Percentiles rank a stretch among this genome's conserved stretches.
phyloP scores from a whole-genome alignment of 805 yeast genomes.

The Huiozyma sinensis region DNA sequence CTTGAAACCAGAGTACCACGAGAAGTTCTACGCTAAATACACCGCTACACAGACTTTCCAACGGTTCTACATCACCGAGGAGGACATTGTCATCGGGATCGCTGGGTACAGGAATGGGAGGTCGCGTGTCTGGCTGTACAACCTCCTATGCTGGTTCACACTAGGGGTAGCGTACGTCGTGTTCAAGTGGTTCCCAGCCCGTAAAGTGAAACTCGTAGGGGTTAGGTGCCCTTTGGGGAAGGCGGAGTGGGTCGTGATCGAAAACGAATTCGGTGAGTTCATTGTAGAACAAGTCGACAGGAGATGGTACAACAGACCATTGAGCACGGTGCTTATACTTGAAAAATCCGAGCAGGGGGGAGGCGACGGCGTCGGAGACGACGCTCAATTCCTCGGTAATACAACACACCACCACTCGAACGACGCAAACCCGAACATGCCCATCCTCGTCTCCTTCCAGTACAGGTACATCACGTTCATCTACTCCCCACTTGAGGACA shows the following conservation, averaged over 20 bases:
- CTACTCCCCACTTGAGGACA: conserved; percentile 79
- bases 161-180: conserved; percentile 65
- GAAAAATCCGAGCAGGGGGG: conserved; percentile 11
- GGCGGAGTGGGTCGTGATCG: conserved; percentile 89
- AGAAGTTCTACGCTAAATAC: conserved; percentile 33
- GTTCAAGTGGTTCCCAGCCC: conserved; percentile 79
- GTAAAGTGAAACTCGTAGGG: conserved; percentile 60
- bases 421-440: conserved; percentile 37
- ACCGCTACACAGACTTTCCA: conserved; percentile 46
- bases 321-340: conserved; percentile 51
- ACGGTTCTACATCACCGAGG: conserved; percentile 87
- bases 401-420: conserved; percentile 14
- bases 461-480: conserved; percentile 77
- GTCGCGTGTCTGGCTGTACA: conserved; percentile 38
- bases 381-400: not conserved
- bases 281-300: conserved; percentile 46
- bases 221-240: conserved; percentile 55
- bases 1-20: conserved; percentile 31
- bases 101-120: conserved; percentile 69
- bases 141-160: conserved; percentile 44
- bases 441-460: conserved; percentile 57
- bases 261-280: conserved; percentile 87
- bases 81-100: conserved; percentile 86
- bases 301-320: conserved; percentile 54
- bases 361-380: not conserved